A percentile compares a stretch with the other conserved stretches of the same genome.
Conservation (phyloP, 2,329 filamentous ascomycete species). For the Fusarium tupiense region DNA sequence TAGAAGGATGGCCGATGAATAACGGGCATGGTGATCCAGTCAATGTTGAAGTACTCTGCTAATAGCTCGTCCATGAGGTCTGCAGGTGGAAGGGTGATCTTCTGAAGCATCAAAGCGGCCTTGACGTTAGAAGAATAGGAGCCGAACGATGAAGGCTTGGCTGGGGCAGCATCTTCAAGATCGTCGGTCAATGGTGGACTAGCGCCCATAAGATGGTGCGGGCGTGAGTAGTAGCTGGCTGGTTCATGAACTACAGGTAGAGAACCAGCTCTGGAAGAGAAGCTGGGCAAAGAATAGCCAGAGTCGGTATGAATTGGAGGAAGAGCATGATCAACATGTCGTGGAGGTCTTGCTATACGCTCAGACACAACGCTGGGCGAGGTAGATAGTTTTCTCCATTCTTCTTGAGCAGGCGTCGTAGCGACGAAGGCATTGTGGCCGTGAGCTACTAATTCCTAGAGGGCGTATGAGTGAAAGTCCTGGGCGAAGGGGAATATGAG, state of each 20-base stretch:
- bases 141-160: constrained; percentile 40
- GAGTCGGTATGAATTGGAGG: constrained; percentile 37
- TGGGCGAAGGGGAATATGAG: background rate
- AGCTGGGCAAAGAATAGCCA: constrained; percentile 20
- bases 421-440: constrained; percentile 27
- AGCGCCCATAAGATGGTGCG: constrained; percentile 34
- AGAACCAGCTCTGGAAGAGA: constrained; percentile 21
- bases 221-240: constrained; percentile 28
- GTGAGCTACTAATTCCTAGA: constrained; percentile 27
- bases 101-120: constrained; percentile 42
- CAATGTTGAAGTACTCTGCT: constrained; percentile 39
- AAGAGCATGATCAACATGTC: constrained; percentile 32
- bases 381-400: constrained; percentile 36
- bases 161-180: constrained; percentile 34
- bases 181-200: constrained; percentile 43
- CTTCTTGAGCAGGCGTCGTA: constrained; percentile 34
- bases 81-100: constrained; percentile 38
- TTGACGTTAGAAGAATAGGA: constrained; percentile 44
- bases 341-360: constrained; percentile 22
- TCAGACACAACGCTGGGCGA: constrained; percentile 31
- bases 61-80: constrained; percentile 43
- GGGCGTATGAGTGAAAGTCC: constrained; percentile 4
- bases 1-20: constrained; percentile 39
- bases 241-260: constrained; percentile 33
- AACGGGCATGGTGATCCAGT: constrained; percentile 41